These are phyloP conservation scores for Dendrothele bispora DNA, from an alignment of 768 basidiomycete species.

Conservation along the genomic window DNA sequence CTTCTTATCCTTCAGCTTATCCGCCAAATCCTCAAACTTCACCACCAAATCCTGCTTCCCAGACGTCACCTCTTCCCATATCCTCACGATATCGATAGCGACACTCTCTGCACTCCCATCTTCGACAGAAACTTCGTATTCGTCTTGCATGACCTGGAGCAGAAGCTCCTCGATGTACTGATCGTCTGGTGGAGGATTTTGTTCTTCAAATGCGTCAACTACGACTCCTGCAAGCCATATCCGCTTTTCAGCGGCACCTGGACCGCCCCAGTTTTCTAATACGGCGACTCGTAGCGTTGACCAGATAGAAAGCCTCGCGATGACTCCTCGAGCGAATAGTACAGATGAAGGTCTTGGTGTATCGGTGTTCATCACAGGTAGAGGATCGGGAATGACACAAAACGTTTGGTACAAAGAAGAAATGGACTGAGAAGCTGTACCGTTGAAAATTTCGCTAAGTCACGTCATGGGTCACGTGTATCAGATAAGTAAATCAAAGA, in stretches of 20 bases:
- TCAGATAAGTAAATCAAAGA: too few species aligned
- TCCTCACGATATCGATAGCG: slow-evolving; percentile 64
- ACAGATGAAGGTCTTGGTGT: slow-evolving; percentile 50
- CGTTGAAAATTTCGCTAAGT: too few species aligned
- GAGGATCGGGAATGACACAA: too few species aligned
- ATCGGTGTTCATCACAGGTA: too few species aligned
- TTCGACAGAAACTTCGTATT: slow-evolving; percentile 82
- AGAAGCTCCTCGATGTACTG: slow-evolving; percentile 82
- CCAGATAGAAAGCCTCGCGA: slow-evolving; percentile 84
- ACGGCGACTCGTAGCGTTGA: slow-evolving; percentile 85
- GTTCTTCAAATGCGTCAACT: slow-evolving; percentile 75
- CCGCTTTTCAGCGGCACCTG: slow-evolving; percentile 65
- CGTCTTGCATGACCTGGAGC: slow-evolving; percentile 82
- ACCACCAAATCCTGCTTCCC: slow-evolving; percentile 51
- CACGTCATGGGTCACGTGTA: too few species aligned
- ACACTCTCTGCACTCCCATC: slow-evolving; percentile 81
- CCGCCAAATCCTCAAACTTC: slow-evolving; percentile 66
- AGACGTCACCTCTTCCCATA: slow-evolving; percentile 57
- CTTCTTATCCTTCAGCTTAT: slow-evolving; percentile 56
- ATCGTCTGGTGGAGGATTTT: slow-evolving; percentile 51
- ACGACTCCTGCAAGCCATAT: slow-evolving; percentile 83
- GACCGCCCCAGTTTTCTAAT: slow-evolving; percentile 84
- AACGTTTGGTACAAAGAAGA: too few species aligned
- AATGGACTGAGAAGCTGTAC: too few species aligned
- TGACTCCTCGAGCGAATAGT: slow-evolving; percentile 83